These are phyloP conservation scores for Geotrichum klebahnii DNA, from an alignment of 1,139 yeast genomes.

Conservation along the genomic window DNA sequence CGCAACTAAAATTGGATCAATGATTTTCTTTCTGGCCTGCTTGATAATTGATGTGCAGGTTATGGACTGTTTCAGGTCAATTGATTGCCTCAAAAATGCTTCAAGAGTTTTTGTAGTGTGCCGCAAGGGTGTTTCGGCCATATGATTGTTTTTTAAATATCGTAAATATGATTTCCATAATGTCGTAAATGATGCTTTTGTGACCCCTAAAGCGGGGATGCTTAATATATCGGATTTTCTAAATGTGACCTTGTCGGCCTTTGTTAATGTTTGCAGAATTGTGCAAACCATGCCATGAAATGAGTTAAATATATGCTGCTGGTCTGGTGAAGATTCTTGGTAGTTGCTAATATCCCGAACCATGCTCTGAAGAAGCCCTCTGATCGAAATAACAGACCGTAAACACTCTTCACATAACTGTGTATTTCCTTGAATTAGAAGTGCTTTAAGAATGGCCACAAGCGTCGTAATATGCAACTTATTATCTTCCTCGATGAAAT, in stretches of 20 bases:
- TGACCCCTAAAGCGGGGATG: conserved; percentile 13
- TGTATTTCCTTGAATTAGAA: background rate
- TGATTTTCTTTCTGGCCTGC: conserved; percentile 1
- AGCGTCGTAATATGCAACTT: conserved; percentile 3
- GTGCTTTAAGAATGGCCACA: conserved; percentile 8
- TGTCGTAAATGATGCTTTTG: conserved; percentile 3
- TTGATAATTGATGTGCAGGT: conserved; percentile 23
- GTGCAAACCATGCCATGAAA: background rate
- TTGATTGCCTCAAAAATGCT: conserved; percentile 22
- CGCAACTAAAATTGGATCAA: background rate
- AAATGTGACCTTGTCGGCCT: background rate
- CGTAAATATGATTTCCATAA: conserved; percentile 10
- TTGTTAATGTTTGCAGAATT: background rate
- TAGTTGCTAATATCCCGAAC: conserved; percentile 1
- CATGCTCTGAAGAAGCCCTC: conserved; percentile 10
- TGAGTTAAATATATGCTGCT: conserved; percentile 1
- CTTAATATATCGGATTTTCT: conserved; percentile 10
- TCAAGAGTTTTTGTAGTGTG: conserved; percentile 12
- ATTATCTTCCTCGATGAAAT: conserved; percentile 1
- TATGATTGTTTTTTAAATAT: conserved; percentile 1
- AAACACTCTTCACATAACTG: background rate
- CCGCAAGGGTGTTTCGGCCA: conserved; percentile 2
- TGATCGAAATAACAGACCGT: background rate
- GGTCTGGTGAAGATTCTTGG: background rate
- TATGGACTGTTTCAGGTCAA: conserved; percentile 21